Conservation (phyloP, 1,284 basidiomycete species). For the Ustilago hordei region DNA sequence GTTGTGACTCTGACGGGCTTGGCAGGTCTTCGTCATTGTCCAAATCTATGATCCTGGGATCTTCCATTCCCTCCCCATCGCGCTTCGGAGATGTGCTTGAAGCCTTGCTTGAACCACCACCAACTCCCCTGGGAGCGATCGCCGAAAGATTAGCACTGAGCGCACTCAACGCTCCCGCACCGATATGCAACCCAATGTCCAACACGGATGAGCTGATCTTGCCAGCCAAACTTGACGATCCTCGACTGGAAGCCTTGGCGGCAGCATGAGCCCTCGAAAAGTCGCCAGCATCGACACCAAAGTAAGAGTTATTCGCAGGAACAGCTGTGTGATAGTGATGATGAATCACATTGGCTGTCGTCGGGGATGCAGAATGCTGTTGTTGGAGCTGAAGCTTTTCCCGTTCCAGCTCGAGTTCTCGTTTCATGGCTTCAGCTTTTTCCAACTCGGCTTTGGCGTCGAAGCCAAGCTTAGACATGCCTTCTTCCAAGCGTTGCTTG, state of each 20-base stretch:
- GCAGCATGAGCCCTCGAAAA: slow-evolving; percentile 44
- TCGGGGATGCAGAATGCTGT: background rate
- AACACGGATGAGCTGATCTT: slow-evolving; percentile 39
- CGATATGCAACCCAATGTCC: slow-evolving; percentile 46
- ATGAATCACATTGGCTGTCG: slow-evolving; percentile 29
- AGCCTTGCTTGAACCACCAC: background rate
- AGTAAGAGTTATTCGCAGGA: background rate
- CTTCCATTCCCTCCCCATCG: slow-evolving; percentile 10
- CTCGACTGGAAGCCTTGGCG: slow-evolving; percentile 17
- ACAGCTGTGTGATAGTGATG: slow-evolving; percentile 44
- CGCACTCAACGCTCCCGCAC: slow-evolving; percentile 43
- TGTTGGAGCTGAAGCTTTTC: slow-evolving; percentile 26
- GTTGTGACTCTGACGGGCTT: background rate
- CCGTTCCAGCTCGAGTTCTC: slow-evolving; percentile 38
- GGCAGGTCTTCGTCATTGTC: slow-evolving; percentile 41
- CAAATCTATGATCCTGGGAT: slow-evolving; percentile 39
- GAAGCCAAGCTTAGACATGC: slow-evolving; percentile 46
- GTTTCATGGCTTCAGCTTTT: slow-evolving; percentile 34
- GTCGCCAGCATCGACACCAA: slow-evolving; percentile 14
- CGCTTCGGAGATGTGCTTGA: background rate
- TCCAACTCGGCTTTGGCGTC: slow-evolving; percentile 42
- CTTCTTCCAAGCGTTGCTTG: slow-evolving; percentile 40
- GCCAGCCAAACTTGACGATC: slow-evolving; percentile 26
- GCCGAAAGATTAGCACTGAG: slow-evolving; percentile 38
- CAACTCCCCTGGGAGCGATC: slow-evolving; percentile 23